Percentiles rank a stretch among this genome's conserved stretches.
These are phyloP conservation scores for Phytophthora megakarya DNA, from an alignment of 352 stramenopile genomes.

Conservation along the genomic window DNA sequence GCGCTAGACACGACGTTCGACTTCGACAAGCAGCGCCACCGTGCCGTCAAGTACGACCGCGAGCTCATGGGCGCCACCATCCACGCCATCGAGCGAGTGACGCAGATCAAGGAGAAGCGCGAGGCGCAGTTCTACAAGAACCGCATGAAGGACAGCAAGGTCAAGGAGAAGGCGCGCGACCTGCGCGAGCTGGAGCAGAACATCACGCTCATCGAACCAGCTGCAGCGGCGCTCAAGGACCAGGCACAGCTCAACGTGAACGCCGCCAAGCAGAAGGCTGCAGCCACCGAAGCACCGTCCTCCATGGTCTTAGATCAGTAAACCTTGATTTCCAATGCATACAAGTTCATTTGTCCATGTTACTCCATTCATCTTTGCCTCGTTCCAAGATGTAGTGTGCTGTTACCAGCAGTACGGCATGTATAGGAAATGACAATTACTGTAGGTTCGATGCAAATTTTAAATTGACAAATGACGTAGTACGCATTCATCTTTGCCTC, in stretches of 20 bases:
- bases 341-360: conserved; percentile 38
- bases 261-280: conserved; percentile 61
- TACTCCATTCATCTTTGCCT: too few species aligned
- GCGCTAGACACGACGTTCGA: conserved; percentile 99
- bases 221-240: conserved; percentile 72
- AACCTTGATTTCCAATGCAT: conserved; percentile 50
- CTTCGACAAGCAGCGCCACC: conserved; percentile 99
- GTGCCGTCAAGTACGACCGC: conserved; percentile 99
- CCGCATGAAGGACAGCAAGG: conserved; percentile 93
- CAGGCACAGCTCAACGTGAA: conserved; percentile 73
- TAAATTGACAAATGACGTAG: too few species aligned
- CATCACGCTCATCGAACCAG: conserved; percentile 86
- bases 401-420: too few species aligned
- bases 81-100: conserved; percentile 97
- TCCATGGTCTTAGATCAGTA: conserved; percentile 91
- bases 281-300: conserved; percentile 59
- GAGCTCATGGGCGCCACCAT: conserved; percentile 99
- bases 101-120: conserved; percentile 96
- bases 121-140: conserved; percentile 98
- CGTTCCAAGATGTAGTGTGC: neutral
- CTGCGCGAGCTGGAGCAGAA: conserved; percentile 85
- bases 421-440: too few species aligned
- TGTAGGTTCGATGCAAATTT: too few species aligned
- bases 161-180: conserved; percentile 79
- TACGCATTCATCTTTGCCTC: too few species aligned